Base-by-base conservation (phyloP, 768 basidiomycete genomes). In the Boletus barrowsii region DNA sequence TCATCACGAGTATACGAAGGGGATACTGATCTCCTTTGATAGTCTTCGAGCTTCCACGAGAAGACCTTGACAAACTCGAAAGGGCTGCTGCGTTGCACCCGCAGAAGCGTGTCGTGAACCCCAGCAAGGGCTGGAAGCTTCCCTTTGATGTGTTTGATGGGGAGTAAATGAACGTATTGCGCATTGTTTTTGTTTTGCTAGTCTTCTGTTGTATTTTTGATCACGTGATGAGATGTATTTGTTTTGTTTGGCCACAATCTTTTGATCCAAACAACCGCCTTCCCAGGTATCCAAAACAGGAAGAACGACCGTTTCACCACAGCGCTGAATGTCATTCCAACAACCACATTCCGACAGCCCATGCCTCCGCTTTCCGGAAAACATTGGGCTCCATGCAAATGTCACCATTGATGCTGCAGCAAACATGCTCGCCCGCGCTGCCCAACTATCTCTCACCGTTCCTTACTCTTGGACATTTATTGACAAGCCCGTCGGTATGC, bases 381-480 rank as follows among this genome's bases (percentile, higher is more conserved):
- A 77, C 40, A 70, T 90, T 2, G 81, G 82, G 0, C 67, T 77
- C 4, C 84, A 88, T 57, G 56, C 76, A 42, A 79, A 78, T 20
- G 64, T 90, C 17, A 77, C 70, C 2, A 74, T 82, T 42, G 87
- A 88, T 15, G 65, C 63, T 24, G 88, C 87, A 3, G 75, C 79
- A 15, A 75, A 70, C 42, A 81, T 89, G 76, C 79, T 92, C 14
- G 42, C 79, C 3, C 80, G 84, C 47, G 87, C 82, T n/a, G 72
- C 78, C 10, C 70, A 75, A 15, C 70, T 84, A 51, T 80, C 89
- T 4, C 75, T 76, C 42, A 80, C 68, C 15, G 70, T 80, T 18
- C 87, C 90, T 3, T 92, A 88, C 63, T 62, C 73, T 7, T 90
- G 88, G 85, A 74, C 80, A 3, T 92, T 82, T 61, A 80, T 93